phyloP scores from a whole-genome alignment of 2,329 filamentous ascomycete genomes.

The Cryphonectria carpinicola region DNA sequence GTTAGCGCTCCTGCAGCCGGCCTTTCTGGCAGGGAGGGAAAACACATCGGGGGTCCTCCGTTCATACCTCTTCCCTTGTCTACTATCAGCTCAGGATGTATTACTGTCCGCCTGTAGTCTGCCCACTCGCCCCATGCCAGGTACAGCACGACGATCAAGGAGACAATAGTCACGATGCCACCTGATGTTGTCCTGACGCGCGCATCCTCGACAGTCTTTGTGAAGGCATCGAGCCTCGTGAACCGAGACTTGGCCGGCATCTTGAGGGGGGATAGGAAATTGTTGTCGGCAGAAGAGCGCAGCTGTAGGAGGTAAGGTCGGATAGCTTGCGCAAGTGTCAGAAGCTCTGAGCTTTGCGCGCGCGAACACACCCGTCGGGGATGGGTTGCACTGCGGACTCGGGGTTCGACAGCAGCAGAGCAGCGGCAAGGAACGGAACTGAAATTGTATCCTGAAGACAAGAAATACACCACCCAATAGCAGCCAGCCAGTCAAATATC shows the following conservation, averaged over 20 bases:
- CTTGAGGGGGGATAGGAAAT: slow-evolving; percentile 23
- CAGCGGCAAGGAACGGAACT: slow-evolving; percentile 19
- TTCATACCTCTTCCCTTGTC: slow-evolving; percentile 88
- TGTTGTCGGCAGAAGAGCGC: background rate
- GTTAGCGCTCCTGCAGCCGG: slow-evolving; percentile 27
- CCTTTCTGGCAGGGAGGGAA: background rate
- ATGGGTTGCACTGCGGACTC: slow-evolving; percentile 13
- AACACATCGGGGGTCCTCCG: background rate
- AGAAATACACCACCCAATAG: slow-evolving; percentile 2
- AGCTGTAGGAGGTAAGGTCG: background rate
- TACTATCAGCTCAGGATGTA: slow-evolving; percentile 91
- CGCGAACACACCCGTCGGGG: background rate
- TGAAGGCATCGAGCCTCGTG: slow-evolving; percentile 96
- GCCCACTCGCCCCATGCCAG: slow-evolving; percentile 94
- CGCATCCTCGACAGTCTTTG: slow-evolving; percentile 98
- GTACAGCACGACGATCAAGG: slow-evolving; percentile 84
- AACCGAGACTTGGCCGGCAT: slow-evolving; percentile 96
- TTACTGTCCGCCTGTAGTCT: slow-evolving; percentile 83
- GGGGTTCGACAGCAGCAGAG: slow-evolving; percentile 14
- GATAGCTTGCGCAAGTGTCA: background rate
- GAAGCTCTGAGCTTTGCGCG: slow-evolving; percentile 7
- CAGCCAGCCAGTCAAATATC: slow-evolving; percentile 8
- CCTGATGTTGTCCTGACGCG: slow-evolving; percentile 93
- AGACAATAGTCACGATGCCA: slow-evolving; percentile 91
- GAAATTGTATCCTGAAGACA: slow-evolving; percentile 6